Evolutionary conservation across 106 monocot genomes (phyloP), one percentile per base, ranked within the genome.

Genomic region (Acanthochlamys bracteata): DNA sequence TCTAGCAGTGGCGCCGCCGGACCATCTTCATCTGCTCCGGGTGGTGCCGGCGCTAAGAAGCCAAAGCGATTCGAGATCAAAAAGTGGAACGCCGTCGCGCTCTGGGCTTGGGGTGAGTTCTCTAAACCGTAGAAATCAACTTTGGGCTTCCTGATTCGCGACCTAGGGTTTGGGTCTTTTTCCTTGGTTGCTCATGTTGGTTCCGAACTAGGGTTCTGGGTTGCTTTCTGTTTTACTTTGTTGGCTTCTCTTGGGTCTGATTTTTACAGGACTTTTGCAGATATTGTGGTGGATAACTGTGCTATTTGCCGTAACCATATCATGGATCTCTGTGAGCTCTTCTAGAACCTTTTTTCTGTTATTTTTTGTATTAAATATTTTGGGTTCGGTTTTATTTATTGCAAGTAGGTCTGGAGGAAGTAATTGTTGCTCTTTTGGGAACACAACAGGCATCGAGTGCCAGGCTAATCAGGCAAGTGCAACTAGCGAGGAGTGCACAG

Each of bases 31-130:
- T 71, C 82, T 20, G 13, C 13, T 43, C 10, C 43, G n/a, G n/a
- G n/a, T 13, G 43, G 43, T 8, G 43, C 43, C 43, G 43, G 20
- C n/a, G 46, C 74, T 7, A 92, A 81, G 84, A 84, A 84, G 78
- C 66, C 72, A n/a, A 92, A 84, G 79, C 81, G 79, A 10, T 91
- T 91, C 80, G 90, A 86, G 80, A 91, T 91, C 77, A 91, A 91
- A 77, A 91, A 91, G 83, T 91, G 90, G 90, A 91, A 91, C 78
- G 90, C 90, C 22, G 90, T 91, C 57, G 57, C 90, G 24, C 83
- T 91, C 72, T 91, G 90, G 90, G 90, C 90, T 1, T 91, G 90
- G 90, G 90, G 90, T 90, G 60, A n/a, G 61, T 0, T 54, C 19
- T n/a, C 53, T 10, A 54, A 16, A 11, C 45, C 45, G 8, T 10